Percentiles rank a stretch among this genome's conserved stretches.
Conservation (phyloP, 148 eudicot species). For the Vaccinium macrocarpon region DNA sequence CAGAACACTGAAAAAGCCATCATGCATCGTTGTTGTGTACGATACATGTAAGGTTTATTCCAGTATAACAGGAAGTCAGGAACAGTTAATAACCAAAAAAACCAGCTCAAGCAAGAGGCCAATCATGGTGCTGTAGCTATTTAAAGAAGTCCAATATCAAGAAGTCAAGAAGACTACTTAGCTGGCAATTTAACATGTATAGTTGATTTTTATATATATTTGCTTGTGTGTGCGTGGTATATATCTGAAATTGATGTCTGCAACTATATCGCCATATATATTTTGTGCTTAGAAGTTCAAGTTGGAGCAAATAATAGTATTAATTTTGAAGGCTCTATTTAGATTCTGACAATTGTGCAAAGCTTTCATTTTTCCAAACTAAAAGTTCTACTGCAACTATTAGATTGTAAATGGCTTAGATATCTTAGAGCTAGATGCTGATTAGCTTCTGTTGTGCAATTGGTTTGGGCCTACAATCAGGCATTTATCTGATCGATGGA, state of each 20-base stretch:
- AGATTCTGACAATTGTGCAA: background rate
- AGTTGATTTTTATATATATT: background rate
- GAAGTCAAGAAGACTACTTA: background rate
- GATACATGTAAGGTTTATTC: background rate
- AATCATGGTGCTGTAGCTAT: background rate
- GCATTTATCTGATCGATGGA: background rate
- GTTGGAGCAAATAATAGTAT: background rate
- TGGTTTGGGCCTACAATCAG: background rate
- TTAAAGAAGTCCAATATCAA: background rate
- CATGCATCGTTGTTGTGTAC: background rate
- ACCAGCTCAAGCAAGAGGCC: background rate
- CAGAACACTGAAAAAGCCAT: background rate
- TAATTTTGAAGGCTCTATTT: constrained; percentile 9
- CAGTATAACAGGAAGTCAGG: background rate
- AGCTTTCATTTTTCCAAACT: background rate
- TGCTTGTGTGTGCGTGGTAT: background rate
- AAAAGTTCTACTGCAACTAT: background rate
- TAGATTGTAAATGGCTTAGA: background rate
- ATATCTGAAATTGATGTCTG: background rate
- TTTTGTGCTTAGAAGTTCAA: background rate
- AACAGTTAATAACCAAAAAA: background rate
- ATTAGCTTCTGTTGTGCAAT: background rate
- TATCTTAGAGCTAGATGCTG: background rate
- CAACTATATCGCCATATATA: background rate
- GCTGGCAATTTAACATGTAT: background rate